Conservation (phyloP, 1,284 basidiomycete species). For the Ustilago esculenta region DNA sequence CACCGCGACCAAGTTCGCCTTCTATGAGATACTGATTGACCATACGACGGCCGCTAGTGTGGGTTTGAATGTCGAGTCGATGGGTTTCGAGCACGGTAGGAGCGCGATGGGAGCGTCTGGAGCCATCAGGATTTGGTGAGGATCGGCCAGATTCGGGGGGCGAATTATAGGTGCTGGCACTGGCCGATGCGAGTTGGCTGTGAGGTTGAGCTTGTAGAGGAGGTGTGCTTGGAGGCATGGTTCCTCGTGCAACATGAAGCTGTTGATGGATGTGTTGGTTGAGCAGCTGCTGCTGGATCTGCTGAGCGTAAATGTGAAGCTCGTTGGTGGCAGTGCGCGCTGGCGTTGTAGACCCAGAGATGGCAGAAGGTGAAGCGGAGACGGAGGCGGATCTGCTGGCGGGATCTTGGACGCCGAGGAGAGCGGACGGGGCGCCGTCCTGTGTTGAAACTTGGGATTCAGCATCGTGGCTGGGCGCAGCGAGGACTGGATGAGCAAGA, state of each 20-base stretch:
- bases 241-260: conserved; percentile 1
- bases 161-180: conserved; percentile 25
- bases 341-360: conserved; percentile 38
- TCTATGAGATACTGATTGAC: conserved; percentile 66
- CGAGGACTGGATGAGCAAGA: conserved; percentile 33
- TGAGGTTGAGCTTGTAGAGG: conserved; percentile 2
- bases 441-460: background rate
- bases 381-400: conserved; percentile 22
- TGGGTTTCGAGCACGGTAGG: conserved; percentile 59
- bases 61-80: conserved; percentile 59
- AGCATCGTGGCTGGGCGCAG: conserved; percentile 9
- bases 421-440: conserved; percentile 6
- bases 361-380: conserved; percentile 24
- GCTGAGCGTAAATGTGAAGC: conserved; percentile 39
- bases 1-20: conserved; percentile 63
- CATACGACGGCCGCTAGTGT: conserved; percentile 63
- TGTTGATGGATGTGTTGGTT: conserved; percentile 39
- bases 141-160: conserved; percentile 42
- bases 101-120: conserved; percentile 18
- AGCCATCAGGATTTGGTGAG: conserved; percentile 26
- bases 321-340: conserved; percentile 29
- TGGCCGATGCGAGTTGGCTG: conserved; percentile 18
- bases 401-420: conserved; percentile 16
- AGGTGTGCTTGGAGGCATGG: background rate
- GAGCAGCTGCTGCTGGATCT: conserved; percentile 43